phyloP scores from a whole-genome alignment of 148 eudicot genomes.

The Chenopodium album region DNA sequence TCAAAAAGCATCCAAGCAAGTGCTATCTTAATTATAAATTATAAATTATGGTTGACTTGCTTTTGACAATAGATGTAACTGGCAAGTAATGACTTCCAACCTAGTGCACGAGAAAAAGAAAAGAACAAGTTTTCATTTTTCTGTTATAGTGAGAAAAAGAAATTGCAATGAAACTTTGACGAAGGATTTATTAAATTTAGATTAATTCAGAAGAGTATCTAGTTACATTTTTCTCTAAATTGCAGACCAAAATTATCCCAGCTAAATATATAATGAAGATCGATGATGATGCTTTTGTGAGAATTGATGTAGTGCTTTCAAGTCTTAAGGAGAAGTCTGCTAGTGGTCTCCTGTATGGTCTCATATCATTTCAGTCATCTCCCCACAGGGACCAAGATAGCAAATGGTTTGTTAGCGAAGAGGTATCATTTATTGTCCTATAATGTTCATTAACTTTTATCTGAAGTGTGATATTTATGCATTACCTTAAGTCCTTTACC shows the following conservation, averaged over 20 bases:
- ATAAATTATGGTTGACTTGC: background rate
- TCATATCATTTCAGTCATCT: slow-evolving; percentile 62
- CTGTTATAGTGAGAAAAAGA: background rate
- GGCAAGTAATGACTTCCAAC: background rate
- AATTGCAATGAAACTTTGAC: background rate
- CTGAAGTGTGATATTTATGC: background rate
- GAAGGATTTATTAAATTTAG: background rate
- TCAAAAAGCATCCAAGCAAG: background rate
- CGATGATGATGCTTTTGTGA: slow-evolving; percentile 92
- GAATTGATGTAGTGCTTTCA: slow-evolving; percentile 84
- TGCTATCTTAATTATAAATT: background rate
- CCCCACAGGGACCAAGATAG: slow-evolving; percentile 79
- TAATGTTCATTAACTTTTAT: background rate
- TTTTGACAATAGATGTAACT: background rate
- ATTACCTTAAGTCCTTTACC: background rate
- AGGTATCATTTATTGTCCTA: slow-evolving; percentile 45
- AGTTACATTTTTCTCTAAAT: slow-evolving; percentile 19
- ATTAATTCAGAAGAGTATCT: background rate
- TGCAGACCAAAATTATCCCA: slow-evolving; percentile 72
- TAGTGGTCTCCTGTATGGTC: slow-evolving; percentile 73
- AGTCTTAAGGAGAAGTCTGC: slow-evolving; percentile 59
- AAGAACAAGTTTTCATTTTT: background rate
- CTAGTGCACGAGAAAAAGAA: background rate
- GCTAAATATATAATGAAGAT: slow-evolving; percentile 91
- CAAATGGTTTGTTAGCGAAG: slow-evolving; percentile 81